These are phyloP conservation scores for Beauveria sp. DNA, from an alignment of 2,329 filamentous ascomycete genomes.

Conservation along the genomic window DNA sequence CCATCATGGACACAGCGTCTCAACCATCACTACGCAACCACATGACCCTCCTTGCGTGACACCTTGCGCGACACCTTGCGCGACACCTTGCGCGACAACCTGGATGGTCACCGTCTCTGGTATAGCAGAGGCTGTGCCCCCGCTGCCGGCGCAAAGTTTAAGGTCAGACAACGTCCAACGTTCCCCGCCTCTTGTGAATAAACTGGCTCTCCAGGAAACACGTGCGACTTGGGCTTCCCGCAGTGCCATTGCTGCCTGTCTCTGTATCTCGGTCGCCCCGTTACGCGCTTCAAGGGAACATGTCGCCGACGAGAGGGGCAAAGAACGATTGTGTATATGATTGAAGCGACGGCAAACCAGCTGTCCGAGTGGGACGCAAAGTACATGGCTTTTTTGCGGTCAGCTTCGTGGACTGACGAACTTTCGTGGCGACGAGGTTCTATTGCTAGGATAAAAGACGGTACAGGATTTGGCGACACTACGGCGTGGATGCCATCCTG, in stretches of 20 bases:
- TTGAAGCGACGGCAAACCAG: background rate
- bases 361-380: background rate
- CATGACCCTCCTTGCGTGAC: background rate
- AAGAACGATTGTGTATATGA: background rate
- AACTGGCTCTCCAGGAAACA: background rate
- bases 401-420: background rate
- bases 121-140: too few species aligned
- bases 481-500: background rate
- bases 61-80: too few species aligned
- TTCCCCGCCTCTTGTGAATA: too few species aligned
- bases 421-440: background rate
- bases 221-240: constrained; percentile 8
- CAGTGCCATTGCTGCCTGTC: background rate
- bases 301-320: too few species aligned
- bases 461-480: background rate
- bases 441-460: too few species aligned
- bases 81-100: too few species aligned
- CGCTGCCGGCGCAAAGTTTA: background rate
- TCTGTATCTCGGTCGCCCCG: background rate
- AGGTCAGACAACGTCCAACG: background rate
- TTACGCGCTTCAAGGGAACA: background rate
- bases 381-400: background rate
- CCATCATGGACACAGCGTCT: background rate
- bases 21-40: background rate
- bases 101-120: constrained; percentile 21